A percentile compares a stretch with the other conserved stretches of the same genome.
Evolutionary conservation across 2,329 filamentous ascomycete species (phyloP).

Genomic region (Venturia nashicola): DNA sequence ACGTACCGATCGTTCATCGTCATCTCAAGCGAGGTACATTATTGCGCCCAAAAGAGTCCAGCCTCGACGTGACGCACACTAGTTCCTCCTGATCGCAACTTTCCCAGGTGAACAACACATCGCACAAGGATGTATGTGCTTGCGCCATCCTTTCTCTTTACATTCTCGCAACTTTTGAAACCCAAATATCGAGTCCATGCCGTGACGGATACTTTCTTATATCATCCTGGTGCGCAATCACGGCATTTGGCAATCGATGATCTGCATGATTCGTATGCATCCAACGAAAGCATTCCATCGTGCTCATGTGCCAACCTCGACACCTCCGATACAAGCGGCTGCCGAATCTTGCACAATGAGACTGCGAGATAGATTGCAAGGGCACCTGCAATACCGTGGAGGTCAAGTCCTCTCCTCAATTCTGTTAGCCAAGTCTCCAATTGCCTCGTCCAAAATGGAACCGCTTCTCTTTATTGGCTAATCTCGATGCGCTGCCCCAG

Average conservation of each 20-base stretch:
- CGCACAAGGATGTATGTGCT: neutral
- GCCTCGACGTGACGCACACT: neutral
- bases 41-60: neutral
- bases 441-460: neutral
- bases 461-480: neutral
- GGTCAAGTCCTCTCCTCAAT: neutral
- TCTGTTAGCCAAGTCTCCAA: neutral
- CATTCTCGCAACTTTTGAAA: neutral
- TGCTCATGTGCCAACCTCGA: neutral
- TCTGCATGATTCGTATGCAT: slow-evolving; percentile 1
- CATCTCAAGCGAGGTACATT: neutral
- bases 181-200: neutral
- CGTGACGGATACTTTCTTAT: neutral
- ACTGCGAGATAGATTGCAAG: neutral
- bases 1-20: neutral
- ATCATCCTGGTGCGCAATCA: neutral
- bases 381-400: neutral
- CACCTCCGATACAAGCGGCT: neutral
- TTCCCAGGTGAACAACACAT: neutral
- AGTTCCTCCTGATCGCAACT: too few species aligned
- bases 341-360: neutral
- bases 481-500: neutral
- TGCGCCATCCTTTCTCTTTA: neutral
- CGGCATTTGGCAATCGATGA: neutral
- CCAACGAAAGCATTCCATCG: neutral